Conservation (phyloP, 495 filamentous ascomycete genomes). For the Wilcoxina mikolae region DNA sequence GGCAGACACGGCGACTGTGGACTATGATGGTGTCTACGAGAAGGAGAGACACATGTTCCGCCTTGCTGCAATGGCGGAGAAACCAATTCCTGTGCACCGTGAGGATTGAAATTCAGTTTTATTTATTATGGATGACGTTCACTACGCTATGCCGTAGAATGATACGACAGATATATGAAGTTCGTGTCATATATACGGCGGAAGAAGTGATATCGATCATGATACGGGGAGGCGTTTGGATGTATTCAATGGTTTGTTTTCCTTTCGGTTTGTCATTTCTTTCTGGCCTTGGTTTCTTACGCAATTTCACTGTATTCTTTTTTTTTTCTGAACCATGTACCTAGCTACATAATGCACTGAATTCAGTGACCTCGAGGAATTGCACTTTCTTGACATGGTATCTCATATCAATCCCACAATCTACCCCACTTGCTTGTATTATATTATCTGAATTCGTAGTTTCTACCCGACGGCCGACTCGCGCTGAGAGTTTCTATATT, state of each 20-base stretch:
- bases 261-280: background rate
- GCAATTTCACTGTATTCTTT: background rate
- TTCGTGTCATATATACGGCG: background rate
- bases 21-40: constrained; percentile 27
- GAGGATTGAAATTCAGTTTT: constrained; percentile 9
- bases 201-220: too few relatives aligned
- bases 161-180: background rate
- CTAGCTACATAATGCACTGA: too few relatives aligned
- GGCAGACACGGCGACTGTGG: constrained; percentile 27
- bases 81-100: constrained; percentile 19
- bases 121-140: background rate
- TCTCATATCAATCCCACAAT: too few relatives aligned
- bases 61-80: constrained; percentile 27
- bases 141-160: background rate
- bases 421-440: too few relatives aligned
- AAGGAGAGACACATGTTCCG: constrained; percentile 29
- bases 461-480: too few relatives aligned
- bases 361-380: too few relatives aligned
- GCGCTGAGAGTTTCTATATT: too few relatives aligned
- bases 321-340: too few relatives aligned
- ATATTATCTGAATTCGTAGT: too few relatives aligned
- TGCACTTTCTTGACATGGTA: too few relatives aligned
- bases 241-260: background rate
- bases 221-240: background rate
- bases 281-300: background rate